Conservation (phyloP, 371 early-diverging fungal species). For the Mucor indicus region DNA sequence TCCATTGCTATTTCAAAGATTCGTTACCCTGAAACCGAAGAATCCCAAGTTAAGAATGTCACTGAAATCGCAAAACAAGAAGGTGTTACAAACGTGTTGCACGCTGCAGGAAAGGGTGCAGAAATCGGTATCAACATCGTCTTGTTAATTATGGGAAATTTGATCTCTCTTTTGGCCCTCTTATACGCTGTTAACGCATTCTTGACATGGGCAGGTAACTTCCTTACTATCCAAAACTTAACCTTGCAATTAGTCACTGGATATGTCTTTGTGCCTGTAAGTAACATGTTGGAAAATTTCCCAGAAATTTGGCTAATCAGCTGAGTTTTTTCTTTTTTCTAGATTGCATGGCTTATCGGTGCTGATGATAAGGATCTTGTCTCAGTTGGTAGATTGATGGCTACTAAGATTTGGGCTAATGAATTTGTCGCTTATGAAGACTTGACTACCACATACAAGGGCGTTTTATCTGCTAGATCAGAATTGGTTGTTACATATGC, state of each 20-base stretch:
- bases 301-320: too few species aligned
- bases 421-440: conserved; percentile 79
- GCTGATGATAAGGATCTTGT: conserved; percentile 55
- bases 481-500: conserved; percentile 63
- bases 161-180: conserved; percentile 51
- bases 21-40: conserved; percentile 83
- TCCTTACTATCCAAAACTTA: conserved; percentile 62
- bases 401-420: conserved; percentile 81
- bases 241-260: conserved; percentile 71
- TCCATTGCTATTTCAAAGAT: conserved; percentile 82
- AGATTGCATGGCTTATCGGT: conserved; percentile 77
- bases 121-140: conserved; percentile 77
- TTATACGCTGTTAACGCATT: conserved; percentile 68
- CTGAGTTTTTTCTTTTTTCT: not conserved
- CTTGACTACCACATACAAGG: conserved; percentile 26
- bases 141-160: conserved; percentile 74
- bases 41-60: conserved; percentile 67
- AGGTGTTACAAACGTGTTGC: conserved; percentile 68
- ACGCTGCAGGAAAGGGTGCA: conserved; percentile 87
- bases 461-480: conserved; percentile 35
- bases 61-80: conserved; percentile 45
- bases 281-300: not conserved
- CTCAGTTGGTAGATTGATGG: conserved; percentile 67
- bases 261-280: conserved; percentile 70
- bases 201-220: conserved; percentile 76